A percentile compares a stretch with the other conserved stretches of the same genome.
phyloP scores from a whole-genome alignment of 768 basidiomycete species.

The Collybia sp. region DNA sequence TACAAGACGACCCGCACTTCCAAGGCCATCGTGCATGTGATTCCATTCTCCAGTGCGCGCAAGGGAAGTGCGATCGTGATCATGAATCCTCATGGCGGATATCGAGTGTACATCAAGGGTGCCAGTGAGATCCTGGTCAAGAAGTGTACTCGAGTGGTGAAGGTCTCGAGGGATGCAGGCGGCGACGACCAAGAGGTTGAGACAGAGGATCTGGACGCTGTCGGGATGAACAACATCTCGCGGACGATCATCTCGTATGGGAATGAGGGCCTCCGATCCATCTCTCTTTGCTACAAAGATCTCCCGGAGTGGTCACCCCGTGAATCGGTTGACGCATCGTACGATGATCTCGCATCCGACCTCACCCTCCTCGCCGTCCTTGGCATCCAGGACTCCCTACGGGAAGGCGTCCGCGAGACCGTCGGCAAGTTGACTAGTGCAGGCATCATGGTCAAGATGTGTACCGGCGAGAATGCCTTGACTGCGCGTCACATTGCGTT shows the following conservation, averaged over 20 bases:
- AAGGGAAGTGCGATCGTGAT: constrained; percentile 79
- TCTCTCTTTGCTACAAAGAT: constrained; percentile 74
- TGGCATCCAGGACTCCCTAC: constrained; percentile 77
- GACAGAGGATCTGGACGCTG: constrained; percentile 32
- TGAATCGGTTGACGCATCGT: constrained; percentile 32
- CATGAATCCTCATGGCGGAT: constrained; percentile 34
- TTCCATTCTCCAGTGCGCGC: constrained; percentile 72
- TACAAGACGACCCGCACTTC: constrained; percentile 49
- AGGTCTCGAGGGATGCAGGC: background rate
- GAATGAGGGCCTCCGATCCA: constrained; percentile 71
- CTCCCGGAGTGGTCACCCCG: constrained; percentile 62
- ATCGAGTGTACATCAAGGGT: constrained; percentile 66
- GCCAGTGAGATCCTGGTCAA: constrained; percentile 71
- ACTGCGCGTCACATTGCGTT: constrained; percentile 74
- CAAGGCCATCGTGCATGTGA: constrained; percentile 55
- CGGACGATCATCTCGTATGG: constrained; percentile 42
- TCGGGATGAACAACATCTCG: constrained; percentile 55
- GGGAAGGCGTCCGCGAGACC: constrained; percentile 66
- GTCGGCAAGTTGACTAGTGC: constrained; percentile 65
- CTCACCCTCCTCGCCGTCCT: constrained; percentile 65
- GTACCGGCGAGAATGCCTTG: constrained; percentile 76
- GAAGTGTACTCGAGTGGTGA: constrained; percentile 30
- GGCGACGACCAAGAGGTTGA: constrained; percentile 24
- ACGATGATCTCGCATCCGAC: constrained; percentile 46
- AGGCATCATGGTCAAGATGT: constrained; percentile 78